Evolutionary conservation across 495 filamentous ascomycete genomes (phyloP).

Genomic region (Daldinia grandis): DNA sequence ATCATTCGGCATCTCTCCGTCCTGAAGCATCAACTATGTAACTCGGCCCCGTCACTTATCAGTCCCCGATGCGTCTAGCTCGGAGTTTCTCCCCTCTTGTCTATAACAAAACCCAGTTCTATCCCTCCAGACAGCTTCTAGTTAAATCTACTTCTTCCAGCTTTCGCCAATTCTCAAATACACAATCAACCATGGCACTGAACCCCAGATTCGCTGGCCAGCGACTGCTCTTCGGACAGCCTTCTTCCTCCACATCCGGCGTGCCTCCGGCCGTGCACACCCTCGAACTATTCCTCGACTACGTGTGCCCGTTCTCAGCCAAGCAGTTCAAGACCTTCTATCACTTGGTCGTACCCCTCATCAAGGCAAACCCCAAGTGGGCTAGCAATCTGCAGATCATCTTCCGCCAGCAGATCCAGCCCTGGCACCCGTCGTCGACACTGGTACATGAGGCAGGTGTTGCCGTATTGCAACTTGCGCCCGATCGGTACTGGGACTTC

Average conservation of each 20-base stretch:
- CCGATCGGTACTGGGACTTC: slow-evolving; percentile 80
- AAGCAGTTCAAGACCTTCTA: slow-evolving; percentile 78
- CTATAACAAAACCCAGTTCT: slow-evolving; percentile 6
- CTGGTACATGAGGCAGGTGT: slow-evolving; percentile 86
- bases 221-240: slow-evolving; percentile 57
- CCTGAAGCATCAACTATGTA: neutral
- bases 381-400: slow-evolving; percentile 70
- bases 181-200: slow-evolving; percentile 68
- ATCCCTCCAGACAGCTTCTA: neutral
- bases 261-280: slow-evolving; percentile 68
- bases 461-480: slow-evolving; percentile 73
- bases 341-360: slow-evolving; percentile 62
- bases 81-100: slow-evolving; percentile 32
- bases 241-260: slow-evolving; percentile 46
- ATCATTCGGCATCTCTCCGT: slow-evolving; percentile 10
- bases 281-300: slow-evolving; percentile 84
- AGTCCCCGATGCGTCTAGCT: slow-evolving; percentile 33
- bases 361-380: slow-evolving; percentile 62
- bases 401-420: slow-evolving; percentile 91
- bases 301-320: slow-evolving; percentile 75
- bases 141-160: neutral
- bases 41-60: slow-evolving; percentile 18
- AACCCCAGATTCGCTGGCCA: slow-evolving; percentile 81
- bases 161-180: slow-evolving; percentile 15
- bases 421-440: slow-evolving; percentile 93